Percentiles rank a stretch among this genome's conserved stretches.
phyloP scores from a whole-genome alignment of 2,329 filamentous ascomycete genomes.

The Colletotrichum sp. region DNA sequence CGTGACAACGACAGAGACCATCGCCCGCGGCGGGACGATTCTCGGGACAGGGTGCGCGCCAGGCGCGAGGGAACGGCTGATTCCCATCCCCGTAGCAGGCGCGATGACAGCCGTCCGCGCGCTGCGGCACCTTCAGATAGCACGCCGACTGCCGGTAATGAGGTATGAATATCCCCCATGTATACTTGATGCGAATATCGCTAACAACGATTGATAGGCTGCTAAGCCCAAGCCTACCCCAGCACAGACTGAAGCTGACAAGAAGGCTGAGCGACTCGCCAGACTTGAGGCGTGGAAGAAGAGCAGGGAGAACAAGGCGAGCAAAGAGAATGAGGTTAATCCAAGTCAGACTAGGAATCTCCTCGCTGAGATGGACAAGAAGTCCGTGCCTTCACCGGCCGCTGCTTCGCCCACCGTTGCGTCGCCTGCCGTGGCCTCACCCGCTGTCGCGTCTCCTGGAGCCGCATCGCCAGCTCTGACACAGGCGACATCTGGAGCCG shows the following conservation, averaged over 20 bases:
- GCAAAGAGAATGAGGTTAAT: conserved; percentile 72
- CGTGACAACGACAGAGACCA: conserved; percentile 69
- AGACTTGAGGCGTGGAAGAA: conserved; percentile 93
- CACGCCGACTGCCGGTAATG: conserved; percentile 53
- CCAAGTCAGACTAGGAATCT: conserved; percentile 70
- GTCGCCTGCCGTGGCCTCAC: conserved; percentile 54
- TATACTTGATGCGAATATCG: background rate
- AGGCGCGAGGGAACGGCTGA: conserved; percentile 76
- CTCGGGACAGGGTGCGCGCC: conserved; percentile 67
- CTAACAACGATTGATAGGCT: conserved; percentile 45
- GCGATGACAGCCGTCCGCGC: conserved; percentile 64
- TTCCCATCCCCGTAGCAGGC: conserved; percentile 68
- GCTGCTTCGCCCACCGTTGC: conserved; percentile 54
- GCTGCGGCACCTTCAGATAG: conserved; percentile 56
- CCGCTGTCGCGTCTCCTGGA: conserved; percentile 28
- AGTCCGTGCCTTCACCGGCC: conserved; percentile 50
- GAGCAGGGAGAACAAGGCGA: conserved; percentile 79
- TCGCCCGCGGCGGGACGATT: conserved; percentile 75
- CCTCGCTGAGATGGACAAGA: conserved; percentile 76
- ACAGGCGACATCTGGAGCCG: conserved; percentile 43
- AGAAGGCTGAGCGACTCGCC: conserved; percentile 79
- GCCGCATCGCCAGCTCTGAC: conserved; percentile 30
- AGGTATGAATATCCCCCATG: conserved; percentile 51
- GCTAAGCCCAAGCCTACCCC: conserved; percentile 57
- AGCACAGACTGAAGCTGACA: conserved; percentile 71